Percentiles rank a stretch among this genome's conserved stretches.
Evolutionary conservation across 179 eudicot species (phyloP).

Genomic region (Spergularia azorica): DNA sequence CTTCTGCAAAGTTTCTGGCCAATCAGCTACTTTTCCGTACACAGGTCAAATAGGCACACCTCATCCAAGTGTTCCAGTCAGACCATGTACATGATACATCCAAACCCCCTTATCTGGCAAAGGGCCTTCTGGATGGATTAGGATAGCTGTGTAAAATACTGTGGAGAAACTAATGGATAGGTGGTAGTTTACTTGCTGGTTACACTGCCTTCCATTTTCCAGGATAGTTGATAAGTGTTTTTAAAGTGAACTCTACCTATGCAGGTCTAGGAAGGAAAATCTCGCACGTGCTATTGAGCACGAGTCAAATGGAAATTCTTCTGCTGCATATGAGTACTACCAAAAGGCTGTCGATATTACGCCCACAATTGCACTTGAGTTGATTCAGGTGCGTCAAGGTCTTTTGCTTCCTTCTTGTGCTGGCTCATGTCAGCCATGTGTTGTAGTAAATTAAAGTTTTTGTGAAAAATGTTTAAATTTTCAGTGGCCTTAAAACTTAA

Average conservation of each 20-base stretch:
- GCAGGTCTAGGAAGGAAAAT: slow-evolving; percentile 92
- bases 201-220: background rate
- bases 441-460: background rate
- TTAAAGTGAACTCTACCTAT: background rate
- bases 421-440: background rate
- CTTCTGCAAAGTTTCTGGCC: background rate
- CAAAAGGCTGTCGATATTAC: slow-evolving; percentile 95
- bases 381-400: slow-evolving; percentile 67
- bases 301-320: slow-evolving; percentile 78
- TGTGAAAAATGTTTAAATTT: background rate
- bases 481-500: background rate
- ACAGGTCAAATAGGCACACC: no score
- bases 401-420: background rate
- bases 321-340: slow-evolving; percentile 90
- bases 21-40: background rate
- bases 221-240: background rate
- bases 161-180: slow-evolving; percentile 4
- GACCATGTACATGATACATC: background rate
- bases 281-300: slow-evolving; percentile 89
- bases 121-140: background rate
- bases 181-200: background rate
- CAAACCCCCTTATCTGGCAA: background rate
- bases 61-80: background rate
- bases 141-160: background rate
- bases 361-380: slow-evolving; percentile 77